phyloP scores from a whole-genome alignment of 2,329 filamentous ascomycete genomes.

The Alternaria rosae region DNA sequence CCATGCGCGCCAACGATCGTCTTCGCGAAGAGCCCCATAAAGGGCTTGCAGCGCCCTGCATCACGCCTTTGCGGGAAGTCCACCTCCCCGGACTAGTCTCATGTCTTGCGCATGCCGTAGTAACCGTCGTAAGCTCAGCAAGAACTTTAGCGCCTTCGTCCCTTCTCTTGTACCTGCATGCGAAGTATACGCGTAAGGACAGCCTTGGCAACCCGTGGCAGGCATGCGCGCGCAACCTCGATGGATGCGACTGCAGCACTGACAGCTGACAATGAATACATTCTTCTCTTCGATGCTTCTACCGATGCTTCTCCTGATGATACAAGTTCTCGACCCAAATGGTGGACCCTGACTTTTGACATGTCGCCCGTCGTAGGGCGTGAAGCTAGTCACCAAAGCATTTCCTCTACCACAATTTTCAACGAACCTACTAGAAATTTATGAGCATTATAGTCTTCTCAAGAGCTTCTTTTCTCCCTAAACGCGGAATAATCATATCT shows the following conservation, averaged over 20 bases:
- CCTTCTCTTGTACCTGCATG: neutral
- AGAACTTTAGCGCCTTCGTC: neutral
- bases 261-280: neutral
- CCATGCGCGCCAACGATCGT: neutral
- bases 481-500: neutral
- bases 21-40: neutral
- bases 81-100: neutral
- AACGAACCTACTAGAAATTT: neutral
- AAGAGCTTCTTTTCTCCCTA: neutral
- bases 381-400: neutral
- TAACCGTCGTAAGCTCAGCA: neutral
- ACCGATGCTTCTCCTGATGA: neutral
- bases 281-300: neutral
- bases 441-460: neutral
- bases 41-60: neutral
- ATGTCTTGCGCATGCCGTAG: neutral
- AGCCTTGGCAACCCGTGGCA: neutral
- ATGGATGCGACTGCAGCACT: neutral
- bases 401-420: neutral
- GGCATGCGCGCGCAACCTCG: neutral
- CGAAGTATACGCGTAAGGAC: neutral
- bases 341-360: neutral
- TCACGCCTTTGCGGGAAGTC: neutral
- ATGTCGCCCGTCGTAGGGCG: neutral
- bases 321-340: neutral